These are phyloP conservation scores for Alternaria hordeiaustralica DNA, from an alignment of 2,329 filamentous ascomycete genomes.

Conservation along the genomic window DNA sequence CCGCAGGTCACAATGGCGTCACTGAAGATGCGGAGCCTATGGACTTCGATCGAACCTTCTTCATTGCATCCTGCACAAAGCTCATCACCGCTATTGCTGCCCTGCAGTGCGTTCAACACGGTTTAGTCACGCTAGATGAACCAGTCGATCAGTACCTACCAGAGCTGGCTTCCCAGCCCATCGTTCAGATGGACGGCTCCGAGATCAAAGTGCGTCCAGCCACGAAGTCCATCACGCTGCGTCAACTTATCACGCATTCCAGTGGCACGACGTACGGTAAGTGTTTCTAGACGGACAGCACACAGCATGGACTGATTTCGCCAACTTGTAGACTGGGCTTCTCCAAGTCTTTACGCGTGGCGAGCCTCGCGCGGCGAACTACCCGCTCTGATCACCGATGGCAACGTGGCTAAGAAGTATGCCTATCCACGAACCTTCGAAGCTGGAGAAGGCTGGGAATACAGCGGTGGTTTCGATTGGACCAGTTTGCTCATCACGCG, in stretches of 20 bases:
- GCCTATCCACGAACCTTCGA: conserved; percentile 33
- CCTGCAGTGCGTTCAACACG: conserved; percentile 39
- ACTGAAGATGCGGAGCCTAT: conserved; percentile 54
- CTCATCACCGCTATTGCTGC: conserved; percentile 39
- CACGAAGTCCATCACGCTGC: conserved; percentile 26
- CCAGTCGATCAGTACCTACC: conserved; percentile 26
- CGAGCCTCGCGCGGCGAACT: conserved; percentile 39
- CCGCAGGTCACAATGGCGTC: conserved; percentile 43
- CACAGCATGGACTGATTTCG: neutral
- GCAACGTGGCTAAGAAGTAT: conserved; percentile 42
- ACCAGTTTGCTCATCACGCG: conserved; percentile 54
- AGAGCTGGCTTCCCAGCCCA: conserved; percentile 27
- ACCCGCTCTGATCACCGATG: conserved; percentile 4
- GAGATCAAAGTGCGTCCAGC: conserved; percentile 15
- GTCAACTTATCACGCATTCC: conserved; percentile 58
- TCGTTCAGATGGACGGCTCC: conserved; percentile 7
- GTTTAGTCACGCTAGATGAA: conserved; percentile 36
- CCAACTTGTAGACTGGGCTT: conserved; percentile 39
- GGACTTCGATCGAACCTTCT: conserved; percentile 61
- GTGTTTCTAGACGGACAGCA: neutral
- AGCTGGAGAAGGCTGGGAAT: conserved; percentile 57
- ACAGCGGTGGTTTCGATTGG: conserved; percentile 59
- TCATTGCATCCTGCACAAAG: conserved; percentile 46
- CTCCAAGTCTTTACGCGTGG: conserved; percentile 54
- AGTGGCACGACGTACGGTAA: conserved; percentile 51